Conservation (phyloP, 768 basidiomycete genomes). For the Mycena olivaceomarginata region DNA sequence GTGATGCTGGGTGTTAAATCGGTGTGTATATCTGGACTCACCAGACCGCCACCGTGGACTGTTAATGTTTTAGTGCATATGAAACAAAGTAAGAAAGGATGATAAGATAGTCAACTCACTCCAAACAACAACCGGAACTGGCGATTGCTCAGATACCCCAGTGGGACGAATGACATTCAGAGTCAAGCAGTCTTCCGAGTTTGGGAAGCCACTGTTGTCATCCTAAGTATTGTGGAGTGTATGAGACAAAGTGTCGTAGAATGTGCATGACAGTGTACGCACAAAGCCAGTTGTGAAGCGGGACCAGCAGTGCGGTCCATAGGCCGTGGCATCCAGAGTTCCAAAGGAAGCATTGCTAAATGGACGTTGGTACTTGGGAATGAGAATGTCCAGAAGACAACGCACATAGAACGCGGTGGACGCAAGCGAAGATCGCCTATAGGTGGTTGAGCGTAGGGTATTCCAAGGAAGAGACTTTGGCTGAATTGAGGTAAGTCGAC, state of each 20-base stretch:
- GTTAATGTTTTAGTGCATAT: slow-evolving; percentile 10
- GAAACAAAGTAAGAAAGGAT: slow-evolving; percentile 19
- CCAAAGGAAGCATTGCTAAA: slow-evolving; percentile 54
- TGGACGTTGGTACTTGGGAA: slow-evolving; percentile 43
- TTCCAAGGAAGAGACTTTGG: slow-evolving; percentile 57
- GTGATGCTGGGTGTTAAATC: slow-evolving; percentile 20
- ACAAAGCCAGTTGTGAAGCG: slow-evolving; percentile 39
- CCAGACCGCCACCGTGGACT: slow-evolving; percentile 42
- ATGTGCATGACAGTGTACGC: slow-evolving; percentile 1
- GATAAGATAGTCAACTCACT: slow-evolving; percentile 18
- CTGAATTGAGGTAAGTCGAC: slow-evolving; percentile 45
- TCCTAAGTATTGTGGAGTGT: slow-evolving; percentile 16
- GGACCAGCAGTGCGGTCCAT: slow-evolving; percentile 45
- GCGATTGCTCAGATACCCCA: slow-evolving; percentile 48
- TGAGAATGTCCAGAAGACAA: slow-evolving; percentile 11
- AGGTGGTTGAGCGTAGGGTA: slow-evolving; percentile 60
- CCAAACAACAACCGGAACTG: slow-evolving; percentile 56
- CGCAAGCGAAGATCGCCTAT: slow-evolving; percentile 56
- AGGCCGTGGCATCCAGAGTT: slow-evolving; percentile 48
- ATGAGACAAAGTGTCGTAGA: not conserved
- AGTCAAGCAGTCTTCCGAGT: slow-evolving; percentile 54
- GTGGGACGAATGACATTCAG: slow-evolving; percentile 57
- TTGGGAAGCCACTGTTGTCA: slow-evolving; percentile 36
- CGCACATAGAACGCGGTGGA: slow-evolving; percentile 54
- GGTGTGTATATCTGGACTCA: not conserved